Base-by-base conservation (phyloP, 192 early-diverging fungal genomes). In the Coemansia sp. region DNA sequence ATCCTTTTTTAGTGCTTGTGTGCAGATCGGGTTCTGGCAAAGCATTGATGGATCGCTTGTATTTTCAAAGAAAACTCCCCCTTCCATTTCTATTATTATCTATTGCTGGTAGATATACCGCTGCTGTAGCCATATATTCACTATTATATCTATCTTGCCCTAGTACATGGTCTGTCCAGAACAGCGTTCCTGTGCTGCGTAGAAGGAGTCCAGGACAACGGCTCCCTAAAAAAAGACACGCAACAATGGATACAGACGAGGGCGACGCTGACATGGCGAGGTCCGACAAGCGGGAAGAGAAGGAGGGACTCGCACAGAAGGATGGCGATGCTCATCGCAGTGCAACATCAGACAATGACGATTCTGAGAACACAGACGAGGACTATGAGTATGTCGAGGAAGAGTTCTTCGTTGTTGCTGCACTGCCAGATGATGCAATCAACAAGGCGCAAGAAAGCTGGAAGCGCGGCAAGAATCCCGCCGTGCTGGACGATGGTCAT, bases 301-400 rank as follows among this genome's bases (percentile, higher is more conserved):
- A 8, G 14, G 8, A 4, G 2, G 22, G 4, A 7, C 51, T 25
- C 7, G 51, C 19, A 10, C 20, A 54, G 6, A 22, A 25, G 49
- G 49, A 50, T 19, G 17, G 16, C 1, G n/a, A 16, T 50, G n/a
- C 19, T 14, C 49, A 19, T 7, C 49, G n/a, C 13, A 2, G 25
- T 2, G 2, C 49, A 16, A 6, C 1, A 17, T 17, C 49, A 7
- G 14, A 14, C 14, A 17, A 16, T 19, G 19, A 19, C 20, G 51
- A 54, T 22, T 1, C 25, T 25, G 25, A 25, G 25, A 25, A 25
- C 25, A 25, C 25, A 25, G 55, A 57, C 0, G 25, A 19, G 13
- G 69, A 69, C 14, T 67, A 69, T 55, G 79, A 81, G 46, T 81
- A 81, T 41, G 64, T 64, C 5, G 67, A 70, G 3, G 71, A 76